These are phyloP conservation scores for Nakazawaea molendinolei DNA, from an alignment of 805 yeast species.

Conservation along the genomic window DNA sequence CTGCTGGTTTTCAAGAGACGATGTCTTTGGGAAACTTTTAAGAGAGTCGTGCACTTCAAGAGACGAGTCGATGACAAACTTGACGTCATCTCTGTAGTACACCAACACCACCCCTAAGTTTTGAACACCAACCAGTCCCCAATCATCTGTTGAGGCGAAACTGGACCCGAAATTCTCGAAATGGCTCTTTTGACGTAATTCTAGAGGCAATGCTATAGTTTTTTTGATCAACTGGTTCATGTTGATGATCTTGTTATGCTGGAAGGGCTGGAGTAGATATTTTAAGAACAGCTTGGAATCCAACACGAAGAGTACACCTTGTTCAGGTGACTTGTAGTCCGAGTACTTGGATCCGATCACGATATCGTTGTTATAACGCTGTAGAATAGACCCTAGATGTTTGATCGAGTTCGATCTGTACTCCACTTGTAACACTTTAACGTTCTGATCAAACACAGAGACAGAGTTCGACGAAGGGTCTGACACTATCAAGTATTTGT, in stretches of 20 bases:
- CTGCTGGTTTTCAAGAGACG: constrained; percentile 19
- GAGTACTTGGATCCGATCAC: constrained; percentile 38
- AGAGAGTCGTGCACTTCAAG: background rate
- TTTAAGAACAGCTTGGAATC: constrained; percentile 14
- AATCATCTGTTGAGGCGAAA: constrained; percentile 21
- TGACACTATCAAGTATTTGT: constrained; percentile 35
- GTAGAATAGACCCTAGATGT: no score
- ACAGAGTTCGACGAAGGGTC: no score
- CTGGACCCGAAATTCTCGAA: constrained; percentile 38
- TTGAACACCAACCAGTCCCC: constrained; percentile 29
- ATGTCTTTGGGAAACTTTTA: background rate
- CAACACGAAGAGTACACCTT: constrained; percentile 14
- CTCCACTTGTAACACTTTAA: no score
- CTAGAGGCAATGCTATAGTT: constrained; percentile 18
- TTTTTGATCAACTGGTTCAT: constrained; percentile 14
- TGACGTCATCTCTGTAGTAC: constrained; percentile 19
- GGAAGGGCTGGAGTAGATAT: constrained; percentile 5
- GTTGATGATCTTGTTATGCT: no score
- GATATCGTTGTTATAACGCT: no score
- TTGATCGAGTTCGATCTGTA: no score
- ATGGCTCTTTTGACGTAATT: constrained; percentile 14
- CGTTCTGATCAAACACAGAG: no score
- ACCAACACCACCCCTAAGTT: constrained; percentile 32
- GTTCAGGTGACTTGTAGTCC: no score
- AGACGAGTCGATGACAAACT: constrained; percentile 1